A percentile compares a stretch with the other conserved stretches of the same genome.
These are phyloP conservation scores for Calonectria henricotiae DNA, from an alignment of 2,329 filamentous ascomycete species.

Conservation along the genomic window DNA sequence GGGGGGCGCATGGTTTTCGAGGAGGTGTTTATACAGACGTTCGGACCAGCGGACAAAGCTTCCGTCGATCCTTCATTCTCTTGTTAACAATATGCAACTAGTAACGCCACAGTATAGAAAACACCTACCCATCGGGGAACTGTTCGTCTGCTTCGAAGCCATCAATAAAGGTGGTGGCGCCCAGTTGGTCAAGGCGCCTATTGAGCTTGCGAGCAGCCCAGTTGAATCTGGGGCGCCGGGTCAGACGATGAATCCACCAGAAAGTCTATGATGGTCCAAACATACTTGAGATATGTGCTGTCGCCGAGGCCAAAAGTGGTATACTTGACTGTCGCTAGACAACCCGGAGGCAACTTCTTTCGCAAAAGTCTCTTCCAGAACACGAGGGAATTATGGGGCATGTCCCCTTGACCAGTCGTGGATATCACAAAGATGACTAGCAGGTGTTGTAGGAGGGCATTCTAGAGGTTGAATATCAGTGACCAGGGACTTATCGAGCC, in stretches of 20 bases:
- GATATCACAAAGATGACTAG: constrained; percentile 88
- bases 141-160: constrained; percentile 94
- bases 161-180: constrained; percentile 82
- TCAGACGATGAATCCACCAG: background rate
- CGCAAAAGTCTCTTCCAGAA: constrained; percentile 92
- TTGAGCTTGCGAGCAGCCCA: constrained; percentile 92
- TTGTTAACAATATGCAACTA: background rate
- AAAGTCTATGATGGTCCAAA: constrained; percentile 19
- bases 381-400: constrained; percentile 84
- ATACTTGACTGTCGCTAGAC: constrained; percentile 80
- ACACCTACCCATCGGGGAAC: constrained; percentile 88
- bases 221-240: constrained; percentile 78
- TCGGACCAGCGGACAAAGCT: constrained; percentile 85
- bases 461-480: constrained; percentile 59
- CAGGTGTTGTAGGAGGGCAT: constrained; percentile 65
- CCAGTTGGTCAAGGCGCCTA: constrained; percentile 87
- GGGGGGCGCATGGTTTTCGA: constrained; percentile 80
- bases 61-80: constrained; percentile 78
- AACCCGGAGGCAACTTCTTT: constrained; percentile 82
- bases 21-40: constrained; percentile 76
- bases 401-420: constrained; percentile 94
- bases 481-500: background rate
- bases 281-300: constrained; percentile 91
- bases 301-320: constrained; percentile 94
- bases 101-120: background rate